A percentile compares a stretch with the other conserved stretches of the same genome.
phyloP scores from a whole-genome alignment of 2,329 filamentous ascomycete species.

The Berkeleyomyces basicola region DNA sequence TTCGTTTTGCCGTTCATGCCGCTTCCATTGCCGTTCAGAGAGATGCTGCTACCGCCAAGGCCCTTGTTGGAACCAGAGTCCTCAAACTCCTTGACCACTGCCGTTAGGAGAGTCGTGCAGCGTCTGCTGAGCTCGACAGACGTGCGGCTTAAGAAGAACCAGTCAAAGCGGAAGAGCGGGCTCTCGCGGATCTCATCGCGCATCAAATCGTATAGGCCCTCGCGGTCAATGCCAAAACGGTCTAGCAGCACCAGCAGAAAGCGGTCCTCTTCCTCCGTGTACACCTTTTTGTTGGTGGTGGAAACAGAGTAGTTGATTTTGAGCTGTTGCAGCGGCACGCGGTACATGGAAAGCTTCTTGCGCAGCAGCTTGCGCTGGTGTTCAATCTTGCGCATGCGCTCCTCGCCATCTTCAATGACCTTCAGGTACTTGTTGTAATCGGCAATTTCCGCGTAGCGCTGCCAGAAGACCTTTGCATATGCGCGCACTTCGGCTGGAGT shows the following conservation, averaged over 20 bases:
- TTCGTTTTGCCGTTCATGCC: constrained; percentile 51
- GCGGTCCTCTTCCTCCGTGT: constrained; percentile 93
- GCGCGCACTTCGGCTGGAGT: constrained; percentile 66
- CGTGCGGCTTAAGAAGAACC: constrained; percentile 95
- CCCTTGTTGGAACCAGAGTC: constrained; percentile 34
- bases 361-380: constrained; percentile 84
- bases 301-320: constrained; percentile 98
- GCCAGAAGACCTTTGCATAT: constrained; percentile 94
- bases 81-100: constrained; percentile 89
- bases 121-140: constrained; percentile 82
- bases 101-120: constrained; percentile 86
- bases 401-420: constrained; percentile 83
- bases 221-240: constrained; percentile 78
- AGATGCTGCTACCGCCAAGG: constrained; percentile 16
- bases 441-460: constrained; percentile 75
- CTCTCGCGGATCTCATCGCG: constrained; percentile 94
- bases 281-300: constrained; percentile 99
- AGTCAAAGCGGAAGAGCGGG: constrained; percentile 92
- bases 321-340: constrained; percentile 92
- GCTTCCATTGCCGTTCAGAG: constrained; percentile 24
- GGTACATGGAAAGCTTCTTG: constrained; percentile 91
- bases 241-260: constrained; percentile 90
- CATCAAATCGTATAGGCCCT: constrained; percentile 80
- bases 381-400: constrained; percentile 72
- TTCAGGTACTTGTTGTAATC: constrained; percentile 82